phyloP scores from a whole-genome alignment of 148 eudicot species.

The Drosera capensis region DNA sequence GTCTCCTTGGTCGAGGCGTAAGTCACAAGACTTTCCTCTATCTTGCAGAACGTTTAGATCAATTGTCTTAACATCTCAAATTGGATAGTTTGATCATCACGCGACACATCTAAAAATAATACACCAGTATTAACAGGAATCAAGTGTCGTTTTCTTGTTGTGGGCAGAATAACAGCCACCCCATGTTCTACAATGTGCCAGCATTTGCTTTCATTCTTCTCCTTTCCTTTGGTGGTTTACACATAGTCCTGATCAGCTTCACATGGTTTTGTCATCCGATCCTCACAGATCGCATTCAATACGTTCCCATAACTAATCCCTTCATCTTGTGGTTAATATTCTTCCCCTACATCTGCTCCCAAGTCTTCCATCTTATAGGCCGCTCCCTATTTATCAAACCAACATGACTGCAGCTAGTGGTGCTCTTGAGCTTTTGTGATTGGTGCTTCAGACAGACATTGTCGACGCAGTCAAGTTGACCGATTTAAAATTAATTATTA shows the following conservation, averaged over 20 bases:
- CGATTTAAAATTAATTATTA: no score
- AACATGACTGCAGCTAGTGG: no score
- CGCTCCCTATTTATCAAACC: no score
- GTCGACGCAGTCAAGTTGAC: no score
- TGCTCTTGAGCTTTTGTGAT: no score
- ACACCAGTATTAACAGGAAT: no score
- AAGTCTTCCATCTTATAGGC: not conserved
- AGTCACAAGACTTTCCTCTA: conserved; percentile 2
- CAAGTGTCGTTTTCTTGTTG: no score
- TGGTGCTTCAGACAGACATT: no score
- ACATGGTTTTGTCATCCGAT: conserved; percentile 18
- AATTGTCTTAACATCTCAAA: no score
- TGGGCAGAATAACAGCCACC: not conserved
- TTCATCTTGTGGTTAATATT: not conserved
- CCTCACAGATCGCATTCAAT: conserved; percentile 19
- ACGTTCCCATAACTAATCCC: not conserved
- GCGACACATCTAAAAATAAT: no score
- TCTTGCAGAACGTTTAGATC: not conserved
- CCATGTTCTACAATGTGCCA: not conserved
- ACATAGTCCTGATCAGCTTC: not conserved
- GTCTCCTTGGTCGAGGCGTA: conserved; percentile 62
- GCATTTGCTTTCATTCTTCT: no score
- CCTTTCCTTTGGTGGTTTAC: not conserved
- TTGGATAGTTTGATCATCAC: no score
- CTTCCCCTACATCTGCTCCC: not conserved